Conservation (phyloP, 2,329 filamentous ascomycete genomes). For the Onygenales sp. region DNA sequence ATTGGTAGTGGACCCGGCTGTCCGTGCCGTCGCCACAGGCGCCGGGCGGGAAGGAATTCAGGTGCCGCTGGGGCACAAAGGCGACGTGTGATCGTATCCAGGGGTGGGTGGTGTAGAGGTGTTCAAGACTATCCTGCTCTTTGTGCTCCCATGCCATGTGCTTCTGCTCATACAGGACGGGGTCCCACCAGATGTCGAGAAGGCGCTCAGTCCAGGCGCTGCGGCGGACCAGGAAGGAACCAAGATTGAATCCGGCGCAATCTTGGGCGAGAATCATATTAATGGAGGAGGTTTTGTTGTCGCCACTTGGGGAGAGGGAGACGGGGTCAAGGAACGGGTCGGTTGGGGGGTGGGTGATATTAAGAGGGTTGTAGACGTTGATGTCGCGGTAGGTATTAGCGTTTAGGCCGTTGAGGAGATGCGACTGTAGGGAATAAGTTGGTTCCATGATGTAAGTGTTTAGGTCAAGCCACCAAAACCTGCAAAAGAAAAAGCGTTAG, state of each 20-base stretch:
- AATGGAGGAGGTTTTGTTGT: slow-evolving; percentile 67
- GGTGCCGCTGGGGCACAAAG: slow-evolving; percentile 81
- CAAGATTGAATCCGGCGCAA: slow-evolving; percentile 91
- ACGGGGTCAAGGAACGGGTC: slow-evolving; percentile 66
- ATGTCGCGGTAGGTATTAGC: slow-evolving; percentile 84
- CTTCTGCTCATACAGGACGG: slow-evolving; percentile 92
- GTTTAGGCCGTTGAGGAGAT: slow-evolving; percentile 75
- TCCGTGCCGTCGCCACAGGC: slow-evolving; percentile 61
- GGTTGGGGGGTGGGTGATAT: slow-evolving; percentile 75
- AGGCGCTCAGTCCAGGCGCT: slow-evolving; percentile 84
- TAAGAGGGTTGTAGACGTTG: slow-evolving; percentile 89
- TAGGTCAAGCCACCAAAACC: slow-evolving; percentile 99
- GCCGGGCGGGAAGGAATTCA: slow-evolving; percentile 88
- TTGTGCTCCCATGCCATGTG: slow-evolving; percentile 99
- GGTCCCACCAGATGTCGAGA: slow-evolving; percentile 97
- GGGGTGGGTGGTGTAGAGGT: slow-evolving; percentile 81
- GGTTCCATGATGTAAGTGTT: slow-evolving; percentile 99
- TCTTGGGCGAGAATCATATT: slow-evolving; percentile 87
- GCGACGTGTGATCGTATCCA: slow-evolving; percentile 85
- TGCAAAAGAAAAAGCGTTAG: slow-evolving; percentile 29
- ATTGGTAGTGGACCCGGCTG: slow-evolving; percentile 71
- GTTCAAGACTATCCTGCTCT: slow-evolving; percentile 90
- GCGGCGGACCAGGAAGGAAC: slow-evolving; percentile 84
- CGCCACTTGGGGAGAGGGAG: slow-evolving; percentile 63
- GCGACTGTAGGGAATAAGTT: slow-evolving; percentile 74